These are phyloP conservation scores for Paralagenidium karlingii DNA, from an alignment of 352 stramenopile genomes.

Conservation along the genomic window DNA sequence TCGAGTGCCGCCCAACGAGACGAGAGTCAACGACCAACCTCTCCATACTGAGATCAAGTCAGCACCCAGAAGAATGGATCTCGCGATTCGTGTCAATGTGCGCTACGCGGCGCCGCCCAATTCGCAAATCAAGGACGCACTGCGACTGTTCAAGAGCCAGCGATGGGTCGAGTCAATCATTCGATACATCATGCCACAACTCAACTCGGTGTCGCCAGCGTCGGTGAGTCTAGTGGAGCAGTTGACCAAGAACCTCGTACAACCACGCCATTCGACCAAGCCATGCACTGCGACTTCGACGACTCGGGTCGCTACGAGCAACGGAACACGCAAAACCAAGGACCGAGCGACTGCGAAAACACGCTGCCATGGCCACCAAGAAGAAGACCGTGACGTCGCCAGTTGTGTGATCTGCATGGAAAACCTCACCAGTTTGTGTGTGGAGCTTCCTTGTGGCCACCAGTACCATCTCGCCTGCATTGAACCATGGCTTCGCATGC, in stretches of 20 bases:
- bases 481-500: slow-evolving; percentile 78
- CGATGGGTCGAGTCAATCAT: slow-evolving; percentile 86
- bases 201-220: slow-evolving; percentile 70
- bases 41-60: background rate
- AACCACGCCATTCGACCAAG: background rate
- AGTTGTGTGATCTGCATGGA: slow-evolving; percentile 83
- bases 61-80: slow-evolving; percentile 34
- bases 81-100: slow-evolving; percentile 82
- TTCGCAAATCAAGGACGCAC: slow-evolving; percentile 80
- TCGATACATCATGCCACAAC: slow-evolving; percentile 81
- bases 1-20: background rate
- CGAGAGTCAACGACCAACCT: background rate
- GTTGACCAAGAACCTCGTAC: slow-evolving; percentile 29
- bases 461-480: slow-evolving; percentile 74
- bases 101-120: slow-evolving; percentile 73
- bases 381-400: background rate
- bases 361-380: background rate
- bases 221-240: slow-evolving; percentile 40
- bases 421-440: slow-evolving; percentile 28
- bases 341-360: background rate
- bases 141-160: slow-evolving; percentile 79
- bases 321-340: background rate
- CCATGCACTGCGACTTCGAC: slow-evolving; percentile 5
- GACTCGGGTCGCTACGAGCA: slow-evolving; percentile 2
- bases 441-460: slow-evolving; percentile 60